Conservation (phyloP, 768 basidiomycete species). For the Lentinula boryana region DNA sequence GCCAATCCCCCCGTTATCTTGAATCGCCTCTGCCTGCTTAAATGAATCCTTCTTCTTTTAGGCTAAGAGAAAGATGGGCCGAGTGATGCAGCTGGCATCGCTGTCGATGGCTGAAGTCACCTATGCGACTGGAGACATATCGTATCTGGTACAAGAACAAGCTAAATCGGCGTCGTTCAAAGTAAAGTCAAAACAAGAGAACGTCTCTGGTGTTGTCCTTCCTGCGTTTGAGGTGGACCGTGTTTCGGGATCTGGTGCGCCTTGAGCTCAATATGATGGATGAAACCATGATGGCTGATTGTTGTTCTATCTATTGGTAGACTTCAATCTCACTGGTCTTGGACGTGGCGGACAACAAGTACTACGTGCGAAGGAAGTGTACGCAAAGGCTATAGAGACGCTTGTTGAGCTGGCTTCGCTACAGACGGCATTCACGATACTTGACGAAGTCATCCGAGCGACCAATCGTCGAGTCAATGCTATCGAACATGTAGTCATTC, state of each 20-base stretch:
- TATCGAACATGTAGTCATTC: slow-evolving; percentile 96
- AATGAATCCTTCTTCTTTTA: slow-evolving; percentile 22
- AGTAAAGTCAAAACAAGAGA: slow-evolving; percentile 94
- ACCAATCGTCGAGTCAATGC: slow-evolving; percentile 99
- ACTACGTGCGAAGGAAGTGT: slow-evolving; percentile 90
- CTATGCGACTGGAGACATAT: slow-evolving; percentile 95
- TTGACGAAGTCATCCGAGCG: slow-evolving; percentile 98
- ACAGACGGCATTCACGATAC: slow-evolving; percentile 96
- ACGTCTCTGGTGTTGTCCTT: slow-evolving; percentile 93
- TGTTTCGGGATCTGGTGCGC: slow-evolving; percentile 71
- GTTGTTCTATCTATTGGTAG: slow-evolving; percentile 40
- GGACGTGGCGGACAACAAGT: slow-evolving; percentile 97
- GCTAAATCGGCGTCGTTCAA: slow-evolving; percentile 88
- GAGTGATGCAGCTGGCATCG: slow-evolving; percentile 97
- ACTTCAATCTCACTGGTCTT: slow-evolving; percentile 95
- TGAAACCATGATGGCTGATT: too few relatives aligned
- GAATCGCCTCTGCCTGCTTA: slow-evolving; percentile 13
- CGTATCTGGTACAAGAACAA: slow-evolving; percentile 96
- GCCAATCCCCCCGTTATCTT: slow-evolving; percentile 10
- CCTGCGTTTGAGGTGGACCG: slow-evolving; percentile 94
- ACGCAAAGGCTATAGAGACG: slow-evolving; percentile 95
- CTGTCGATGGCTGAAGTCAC: slow-evolving; percentile 99
- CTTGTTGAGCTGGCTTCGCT: slow-evolving; percentile 95
- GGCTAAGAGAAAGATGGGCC: slow-evolving; percentile 99
- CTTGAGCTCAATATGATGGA: too few relatives aligned